Evolutionary conservation across 192 early-diverging fungal genomes (phyloP), one percentile per base, ranked within the genome.

Genomic region (Backusella australiensis): DNA sequence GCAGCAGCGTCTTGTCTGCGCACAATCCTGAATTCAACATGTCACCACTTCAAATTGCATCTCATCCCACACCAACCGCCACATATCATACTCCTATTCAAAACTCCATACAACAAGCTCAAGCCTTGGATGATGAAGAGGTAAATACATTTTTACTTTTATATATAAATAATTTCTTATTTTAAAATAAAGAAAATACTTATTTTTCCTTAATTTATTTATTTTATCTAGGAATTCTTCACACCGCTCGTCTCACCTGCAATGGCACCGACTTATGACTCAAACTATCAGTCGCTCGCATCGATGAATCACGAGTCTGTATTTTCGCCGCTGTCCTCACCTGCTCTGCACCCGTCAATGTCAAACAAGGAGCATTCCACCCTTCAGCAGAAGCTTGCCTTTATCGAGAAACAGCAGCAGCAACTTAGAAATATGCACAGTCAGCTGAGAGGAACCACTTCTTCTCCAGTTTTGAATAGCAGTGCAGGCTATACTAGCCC

Each of bases 231-330:
- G 82, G 75, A 78, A 77, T 78, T 80, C 44, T 86, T 91, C 35
- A 92, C 92, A 23, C 92, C 92, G 0, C 78, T 93, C 35, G 85
- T 93, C 21, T 93, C 92, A 34, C 92, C 92, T 17, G 90, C 89
- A 6, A 90, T 93, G 77, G 91, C 90, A 11, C 92, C 92, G 0
- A 81, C 83, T 19, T 81, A 85, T 65, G 65, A 82, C 34, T 71
- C 80, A 14, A 79, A 75, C 52, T 49, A 81, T 12, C 76, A 68
- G 3, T 67, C 84, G 0, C 46, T 56, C 12, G 39, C 46, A 14
- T 46, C 38, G n/a, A 71, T 82, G 1, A 68, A 65, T 56, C 79
- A 87, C 46, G 82, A 79, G 34, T 73, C 44, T 34, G 49, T 44
- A 1, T 92, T 92, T 73, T 89, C 85, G 9, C 92, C 92, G 7